These are phyloP conservation scores for Thraustochytrium sp. DNA, from an alignment of 352 stramenopile genomes.

Conservation along the genomic window DNA sequence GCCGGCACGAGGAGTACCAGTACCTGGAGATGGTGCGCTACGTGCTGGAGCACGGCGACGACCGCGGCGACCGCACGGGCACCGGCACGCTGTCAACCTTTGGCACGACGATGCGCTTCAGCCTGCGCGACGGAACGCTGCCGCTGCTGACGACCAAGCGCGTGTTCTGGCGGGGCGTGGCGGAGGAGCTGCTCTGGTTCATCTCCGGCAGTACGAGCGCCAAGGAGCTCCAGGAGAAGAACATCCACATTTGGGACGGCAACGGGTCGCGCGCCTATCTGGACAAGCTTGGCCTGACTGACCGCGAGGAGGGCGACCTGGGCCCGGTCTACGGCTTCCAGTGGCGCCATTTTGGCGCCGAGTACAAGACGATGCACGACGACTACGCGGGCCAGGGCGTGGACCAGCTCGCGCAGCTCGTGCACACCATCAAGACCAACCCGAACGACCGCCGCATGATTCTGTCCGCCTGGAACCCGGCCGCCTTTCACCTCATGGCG, in stretches of 20 bases:
- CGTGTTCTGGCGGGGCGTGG: constrained; percentile 97
- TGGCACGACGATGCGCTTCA: constrained; percentile 85
- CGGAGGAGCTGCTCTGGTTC: constrained; percentile 99
- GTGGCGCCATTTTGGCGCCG: constrained; percentile 98
- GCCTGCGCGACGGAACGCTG: constrained; percentile 84
- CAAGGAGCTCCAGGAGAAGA: constrained; percentile 70
- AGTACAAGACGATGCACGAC: constrained; percentile 94
- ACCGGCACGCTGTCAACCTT: constrained; percentile 98
- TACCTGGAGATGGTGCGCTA: constrained; percentile 90
- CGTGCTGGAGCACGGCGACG: constrained; percentile 86
- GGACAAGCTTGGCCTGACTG: constrained; percentile 75
- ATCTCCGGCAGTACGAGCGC: constrained; percentile 60
- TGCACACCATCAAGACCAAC: constrained; percentile 94
- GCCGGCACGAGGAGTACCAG: constrained; percentile 79
- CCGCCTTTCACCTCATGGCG: constrained; percentile 91
- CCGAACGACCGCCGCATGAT: constrained; percentile 96
- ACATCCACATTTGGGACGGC: constrained; percentile 99
- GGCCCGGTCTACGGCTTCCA: constrained; percentile 88
- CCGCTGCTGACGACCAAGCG: constrained; percentile 98
- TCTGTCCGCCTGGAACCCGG: constrained; percentile 97
- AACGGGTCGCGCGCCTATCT: constrained; percentile 94
- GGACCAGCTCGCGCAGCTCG: constrained; percentile 95
- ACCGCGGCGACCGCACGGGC: constrained; percentile 91
- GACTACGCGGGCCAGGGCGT: constrained; percentile 96
- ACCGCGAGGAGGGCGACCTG: constrained; percentile 93